Conservation (phyloP, 2,329 filamentous ascomycete genomes). For the Aureobasidium sp. region DNA sequence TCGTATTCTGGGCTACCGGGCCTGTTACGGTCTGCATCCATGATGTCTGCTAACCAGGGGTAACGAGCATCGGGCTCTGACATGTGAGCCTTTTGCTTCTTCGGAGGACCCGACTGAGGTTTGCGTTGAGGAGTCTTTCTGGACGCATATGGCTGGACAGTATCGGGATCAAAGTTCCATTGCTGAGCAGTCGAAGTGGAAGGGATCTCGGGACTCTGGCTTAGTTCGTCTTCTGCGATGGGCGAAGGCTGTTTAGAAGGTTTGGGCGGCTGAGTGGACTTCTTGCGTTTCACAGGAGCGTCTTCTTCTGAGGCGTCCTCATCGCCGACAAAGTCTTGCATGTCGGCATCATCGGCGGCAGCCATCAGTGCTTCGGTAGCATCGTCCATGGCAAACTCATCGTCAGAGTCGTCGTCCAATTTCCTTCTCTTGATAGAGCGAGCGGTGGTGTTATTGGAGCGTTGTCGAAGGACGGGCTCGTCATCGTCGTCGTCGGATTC, state of each 20-base stretch:
- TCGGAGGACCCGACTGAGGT: slow-evolving; percentile 17
- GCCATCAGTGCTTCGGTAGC: slow-evolving; percentile 46
- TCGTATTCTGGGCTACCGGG: slow-evolving; percentile 81
- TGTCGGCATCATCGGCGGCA: slow-evolving; percentile 59
- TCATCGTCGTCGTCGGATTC: slow-evolving; percentile 75
- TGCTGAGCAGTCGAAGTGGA: slow-evolving; percentile 62
- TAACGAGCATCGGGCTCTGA: slow-evolving; percentile 82
- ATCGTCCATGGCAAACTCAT: slow-evolving; percentile 55
- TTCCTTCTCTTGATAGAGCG: slow-evolving; percentile 49
- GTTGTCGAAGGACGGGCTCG: slow-evolving; percentile 57
- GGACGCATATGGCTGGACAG: slow-evolving; percentile 34
- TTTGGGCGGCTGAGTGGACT: slow-evolving; percentile 44
- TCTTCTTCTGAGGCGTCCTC: slow-evolving; percentile 71
- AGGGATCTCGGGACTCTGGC: slow-evolving; percentile 36
- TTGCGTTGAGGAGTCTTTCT: slow-evolving; percentile 23
- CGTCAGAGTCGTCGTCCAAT: slow-evolving; percentile 56
- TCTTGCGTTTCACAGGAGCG: slow-evolving; percentile 54
- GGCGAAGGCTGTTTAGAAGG: slow-evolving; percentile 40
- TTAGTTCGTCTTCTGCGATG: slow-evolving; percentile 33
- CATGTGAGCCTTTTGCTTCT: slow-evolving; percentile 60
- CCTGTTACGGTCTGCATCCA: slow-evolving; percentile 74
- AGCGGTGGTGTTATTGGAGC: slow-evolving; percentile 35
- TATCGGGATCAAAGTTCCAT: slow-evolving; percentile 67
- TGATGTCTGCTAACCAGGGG: slow-evolving; percentile 77
- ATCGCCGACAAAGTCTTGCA: slow-evolving; percentile 79